Percentiles rank a stretch among this genome's conserved stretches.
Conservation (phyloP, 345 rosid species). For the Excoecaria cochinchinensis region DNA sequence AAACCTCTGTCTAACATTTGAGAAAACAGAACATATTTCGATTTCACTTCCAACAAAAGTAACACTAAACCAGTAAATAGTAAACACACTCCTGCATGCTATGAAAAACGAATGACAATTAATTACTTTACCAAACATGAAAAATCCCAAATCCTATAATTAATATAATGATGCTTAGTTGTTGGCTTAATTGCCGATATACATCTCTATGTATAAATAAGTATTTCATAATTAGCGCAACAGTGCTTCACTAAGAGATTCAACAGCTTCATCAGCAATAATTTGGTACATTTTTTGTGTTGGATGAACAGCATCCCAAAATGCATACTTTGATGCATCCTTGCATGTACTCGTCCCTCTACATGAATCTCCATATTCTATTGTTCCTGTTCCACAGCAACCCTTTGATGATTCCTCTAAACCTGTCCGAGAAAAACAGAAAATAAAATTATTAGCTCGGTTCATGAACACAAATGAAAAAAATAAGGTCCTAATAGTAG, state of each 20-base stretch:
- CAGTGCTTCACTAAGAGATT: slow-evolving; percentile 29
- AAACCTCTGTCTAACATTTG: no score
- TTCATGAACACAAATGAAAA: neutral
- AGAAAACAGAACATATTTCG: no score
- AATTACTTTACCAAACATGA: no score
- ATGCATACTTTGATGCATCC: slow-evolving; percentile 57
- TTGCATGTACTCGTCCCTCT: slow-evolving; percentile 56
- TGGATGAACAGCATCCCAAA: slow-evolving; percentile 93
- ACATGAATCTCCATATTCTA: slow-evolving; percentile 72
- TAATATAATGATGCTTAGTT: neutral
- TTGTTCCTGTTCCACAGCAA: slow-evolving; percentile 75
- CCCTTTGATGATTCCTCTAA: slow-evolving; percentile 55
- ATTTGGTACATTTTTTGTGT: slow-evolving; percentile 71
- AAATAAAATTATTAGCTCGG: neutral
- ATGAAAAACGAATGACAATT: no score
- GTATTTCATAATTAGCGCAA: neutral
- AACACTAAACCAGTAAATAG: no score
- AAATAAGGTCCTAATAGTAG: no score
- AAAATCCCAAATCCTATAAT: no score
- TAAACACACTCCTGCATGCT: no score
- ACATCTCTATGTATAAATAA: no score
- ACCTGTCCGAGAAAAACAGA: slow-evolving; percentile 33
- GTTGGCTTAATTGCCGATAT: neutral
- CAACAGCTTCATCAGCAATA: slow-evolving; percentile 47
- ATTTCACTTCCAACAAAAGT: no score